Percentiles rank a stretch among this genome's conserved stretches.
Evolutionary conservation across 768 basidiomycete genomes (phyloP).

Genomic region (Gyrodon lividus): DNA sequence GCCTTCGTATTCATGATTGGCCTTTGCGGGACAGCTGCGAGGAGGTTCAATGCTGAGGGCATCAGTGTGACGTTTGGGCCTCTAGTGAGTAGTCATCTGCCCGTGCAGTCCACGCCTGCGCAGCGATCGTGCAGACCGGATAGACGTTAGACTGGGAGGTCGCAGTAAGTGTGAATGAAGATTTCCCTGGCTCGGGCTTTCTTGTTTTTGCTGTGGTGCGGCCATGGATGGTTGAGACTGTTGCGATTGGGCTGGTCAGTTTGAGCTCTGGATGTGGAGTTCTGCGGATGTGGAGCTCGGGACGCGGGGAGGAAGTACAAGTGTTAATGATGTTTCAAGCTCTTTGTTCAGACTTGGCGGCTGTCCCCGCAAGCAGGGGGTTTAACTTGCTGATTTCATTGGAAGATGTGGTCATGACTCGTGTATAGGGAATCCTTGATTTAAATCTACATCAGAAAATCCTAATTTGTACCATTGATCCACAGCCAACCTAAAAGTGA

Average conservation of each 20-base stretch:
- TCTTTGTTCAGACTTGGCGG: background rate
- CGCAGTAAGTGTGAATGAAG: background rate
- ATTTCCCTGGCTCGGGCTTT: background rate
- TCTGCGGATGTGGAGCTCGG: background rate
- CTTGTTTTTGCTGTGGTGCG: background rate
- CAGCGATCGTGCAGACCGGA: background rate
- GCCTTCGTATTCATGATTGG: conserved; percentile 24
- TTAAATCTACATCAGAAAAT: no score
- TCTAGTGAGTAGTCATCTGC: conserved; percentile 5
- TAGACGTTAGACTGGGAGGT: no score
- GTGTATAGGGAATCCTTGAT: no score
- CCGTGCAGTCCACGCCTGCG: background rate
- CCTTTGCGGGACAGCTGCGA: conserved; percentile 5
- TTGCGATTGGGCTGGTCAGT: background rate
- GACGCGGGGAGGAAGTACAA: background rate
- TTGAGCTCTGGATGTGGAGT: conserved; percentile 4
- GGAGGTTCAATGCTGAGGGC: conserved; percentile 1
- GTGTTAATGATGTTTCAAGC: background rate
- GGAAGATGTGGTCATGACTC: no score
- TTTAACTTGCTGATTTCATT: background rate
- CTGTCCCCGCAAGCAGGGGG: background rate
- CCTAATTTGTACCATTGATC: background rate
- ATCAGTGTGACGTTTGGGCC: conserved; percentile 11
- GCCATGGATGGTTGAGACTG: conserved; percentile 6
- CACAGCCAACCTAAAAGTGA: background rate